phyloP scores from a whole-genome alignment of 1,284 basidiomycete genomes.

The Inonotus obliquus region DNA sequence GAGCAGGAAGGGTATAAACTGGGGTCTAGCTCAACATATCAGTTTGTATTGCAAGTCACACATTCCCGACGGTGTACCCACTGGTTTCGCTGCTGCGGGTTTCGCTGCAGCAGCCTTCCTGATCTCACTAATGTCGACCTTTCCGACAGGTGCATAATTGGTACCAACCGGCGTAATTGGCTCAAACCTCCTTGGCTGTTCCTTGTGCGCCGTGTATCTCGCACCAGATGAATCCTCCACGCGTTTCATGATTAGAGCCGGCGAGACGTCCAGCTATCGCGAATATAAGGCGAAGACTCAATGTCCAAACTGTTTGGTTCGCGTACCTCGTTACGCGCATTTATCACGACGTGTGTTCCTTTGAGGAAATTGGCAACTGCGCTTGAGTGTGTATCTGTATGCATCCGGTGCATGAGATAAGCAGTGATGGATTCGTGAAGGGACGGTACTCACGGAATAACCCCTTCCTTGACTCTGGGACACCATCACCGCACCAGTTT shows the following conservation, averaged over 20 bases:
- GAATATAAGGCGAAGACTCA: not conserved
- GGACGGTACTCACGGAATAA: slow-evolving; percentile 58
- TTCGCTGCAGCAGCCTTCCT: slow-evolving; percentile 40
- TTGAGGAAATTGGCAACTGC: slow-evolving; percentile 82
- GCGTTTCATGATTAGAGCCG: slow-evolving; percentile 77
- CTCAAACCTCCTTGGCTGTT: slow-evolving; percentile 56
- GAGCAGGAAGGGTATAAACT: slow-evolving; percentile 28
- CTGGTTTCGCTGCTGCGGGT: slow-evolving; percentile 22
- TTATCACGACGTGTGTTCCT: slow-evolving; percentile 87
- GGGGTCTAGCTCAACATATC: slow-evolving; percentile 24
- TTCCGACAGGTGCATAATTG: slow-evolving; percentile 67
- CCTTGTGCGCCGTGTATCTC: slow-evolving; percentile 80
- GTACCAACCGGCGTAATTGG: slow-evolving; percentile 73
- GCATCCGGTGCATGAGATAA: slow-evolving; percentile 7
- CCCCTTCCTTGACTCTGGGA: slow-evolving; percentile 89
- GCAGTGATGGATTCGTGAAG: not conserved
- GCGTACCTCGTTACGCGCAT: slow-evolving; percentile 83
- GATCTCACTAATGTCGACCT: slow-evolving; percentile 60
- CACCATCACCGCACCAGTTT: slow-evolving; percentile 95
- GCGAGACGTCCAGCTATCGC: slow-evolving; percentile 72
- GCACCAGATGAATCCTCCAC: slow-evolving; percentile 91
- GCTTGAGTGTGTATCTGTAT: slow-evolving; percentile 68
- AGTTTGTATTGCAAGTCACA: not conserved
- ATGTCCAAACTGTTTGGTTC: not conserved
- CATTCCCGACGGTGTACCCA: slow-evolving; percentile 8